Percentiles rank a stretch among this genome's conserved stretches.
phyloP scores from a whole-genome alignment of 1,139 yeast genomes.

The Zygosaccharomyces pseudobailii region DNA sequence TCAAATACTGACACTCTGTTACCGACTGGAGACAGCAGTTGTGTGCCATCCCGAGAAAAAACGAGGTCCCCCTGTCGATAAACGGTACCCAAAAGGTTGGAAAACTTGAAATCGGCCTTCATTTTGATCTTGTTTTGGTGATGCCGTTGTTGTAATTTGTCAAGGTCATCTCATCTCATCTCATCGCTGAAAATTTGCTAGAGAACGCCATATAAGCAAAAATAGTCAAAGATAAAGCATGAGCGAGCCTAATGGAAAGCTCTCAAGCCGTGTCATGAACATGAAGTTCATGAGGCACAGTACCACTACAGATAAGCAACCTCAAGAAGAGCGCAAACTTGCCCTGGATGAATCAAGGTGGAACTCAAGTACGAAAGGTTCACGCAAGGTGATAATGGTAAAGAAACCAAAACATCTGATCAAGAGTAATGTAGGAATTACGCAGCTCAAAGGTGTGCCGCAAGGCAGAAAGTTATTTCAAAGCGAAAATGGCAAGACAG shows the following conservation, averaged over 20 bases:
- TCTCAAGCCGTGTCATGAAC: slow-evolving; percentile 38
- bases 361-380: slow-evolving; percentile 5
- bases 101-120: slow-evolving; percentile 63
- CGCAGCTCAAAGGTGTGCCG: slow-evolving; percentile 6
- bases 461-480: slow-evolving; percentile 7
- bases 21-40: slow-evolving; percentile 87
- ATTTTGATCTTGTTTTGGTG: slow-evolving; percentile 25
- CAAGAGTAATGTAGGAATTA: slow-evolving; percentile 7
- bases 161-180: slow-evolving; percentile 12
- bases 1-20: slow-evolving; percentile 89
- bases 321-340: slow-evolving; percentile 38
- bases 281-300: slow-evolving; percentile 45
- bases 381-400: not conserved
- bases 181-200: slow-evolving; percentile 26
- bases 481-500: slow-evolving; percentile 9
- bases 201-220: not conserved
- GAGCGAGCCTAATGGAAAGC: slow-evolving; percentile 24
- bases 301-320: slow-evolving; percentile 33
- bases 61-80: slow-evolving; percentile 85
- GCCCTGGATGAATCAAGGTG: slow-evolving; percentile 42
- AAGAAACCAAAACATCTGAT: slow-evolving; percentile 1
- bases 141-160: slow-evolving; percentile 1
- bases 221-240: not conserved
- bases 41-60: slow-evolving; percentile 84
- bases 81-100: slow-evolving; percentile 90